Base-by-base conservation (phyloP, 1,284 basidiomycete species). In the Fomitopsis pinicola region DNA sequence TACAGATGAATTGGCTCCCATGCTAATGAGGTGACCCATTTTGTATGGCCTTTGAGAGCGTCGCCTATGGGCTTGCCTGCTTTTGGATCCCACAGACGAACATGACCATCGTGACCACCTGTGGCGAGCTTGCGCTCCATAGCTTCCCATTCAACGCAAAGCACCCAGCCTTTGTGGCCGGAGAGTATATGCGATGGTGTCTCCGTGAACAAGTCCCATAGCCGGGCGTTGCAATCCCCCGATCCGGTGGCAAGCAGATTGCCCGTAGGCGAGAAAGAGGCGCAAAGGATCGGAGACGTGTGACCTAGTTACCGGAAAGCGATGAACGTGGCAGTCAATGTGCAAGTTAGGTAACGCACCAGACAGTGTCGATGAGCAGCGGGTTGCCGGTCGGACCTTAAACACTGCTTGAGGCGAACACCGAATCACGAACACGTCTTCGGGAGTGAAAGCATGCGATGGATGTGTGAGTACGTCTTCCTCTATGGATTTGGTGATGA, bases 381-480 rank as follows among this genome's bases (percentile, higher is more conserved):
- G 78, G 44, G 94, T 95, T 17, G 97, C 95, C 45, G 94, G 94
- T 66, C 96, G 82, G 14, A 99, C 97, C 66, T 89, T 88, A 77
- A 98, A 99, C 2, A 99, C 92, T 19, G 96, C 95, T 75, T 98
- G 95, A 3, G 97, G 97, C 45, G 95, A 88, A 73, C 95, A 97
- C 69, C 89, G 86, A 35, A 97, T 82, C 59, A 92, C 82, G 63
- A 97, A 88, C 12, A 95, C 83, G 71, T 94, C 94, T 82, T 98
- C 95, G 9, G 89, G 82, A 0, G 91, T 90, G 72, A 94, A 94
- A 0, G 84, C 78, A 40, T 85, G 80, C 0, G 85, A 85, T 0
- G 89, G 80, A 64, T 93, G 89, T 5, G 81, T 77, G 2, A 97
- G 78, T 1, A 96, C 82, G 69, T 97, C 94, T 3, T 82, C 76